A percentile compares a stretch with the other conserved stretches of the same genome.
These are phyloP conservation scores for Antrodiella citrinella DNA, from an alignment of 768 basidiomycete genomes.

Conservation along the genomic window DNA sequence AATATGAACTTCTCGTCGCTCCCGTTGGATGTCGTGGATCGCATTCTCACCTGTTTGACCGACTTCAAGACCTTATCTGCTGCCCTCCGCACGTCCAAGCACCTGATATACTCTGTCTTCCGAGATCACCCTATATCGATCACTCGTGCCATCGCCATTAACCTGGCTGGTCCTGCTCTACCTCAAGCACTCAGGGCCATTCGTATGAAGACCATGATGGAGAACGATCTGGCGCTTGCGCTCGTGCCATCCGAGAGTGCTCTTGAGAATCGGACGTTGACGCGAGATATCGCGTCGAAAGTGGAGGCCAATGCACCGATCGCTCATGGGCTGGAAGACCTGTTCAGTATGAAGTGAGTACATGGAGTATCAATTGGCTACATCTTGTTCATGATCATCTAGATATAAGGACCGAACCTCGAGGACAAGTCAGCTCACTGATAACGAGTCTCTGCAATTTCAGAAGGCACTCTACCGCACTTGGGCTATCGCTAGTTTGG, in stretches of 20 bases:
- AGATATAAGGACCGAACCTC: constrained; percentile 32
- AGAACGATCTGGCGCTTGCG: too few relatives aligned
- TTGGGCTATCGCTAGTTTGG: too few relatives aligned
- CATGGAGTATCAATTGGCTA: neutral
- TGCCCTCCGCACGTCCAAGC: constrained; percentile 14
- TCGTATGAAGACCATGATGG: too few relatives aligned
- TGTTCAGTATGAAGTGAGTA: constrained; percentile 32
- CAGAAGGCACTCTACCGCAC: constrained; percentile 23
- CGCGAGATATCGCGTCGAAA: constrained; percentile 1
- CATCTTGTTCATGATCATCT: neutral
- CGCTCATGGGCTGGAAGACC: constrained; percentile 25
- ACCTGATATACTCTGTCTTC: constrained; percentile 13
- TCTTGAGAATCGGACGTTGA: constrained; percentile 12
- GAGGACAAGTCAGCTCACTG: constrained; percentile 21
- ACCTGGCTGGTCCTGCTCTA: constrained; percentile 17
- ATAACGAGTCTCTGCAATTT: constrained; percentile 25
- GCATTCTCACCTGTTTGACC: constrained; percentile 13
- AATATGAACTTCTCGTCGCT: constrained; percentile 7
- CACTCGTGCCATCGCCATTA: constrained; percentile 14
- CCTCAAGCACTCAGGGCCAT: constrained; percentile 14
- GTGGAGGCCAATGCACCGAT: constrained; percentile 20
- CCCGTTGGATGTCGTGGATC: constrained; percentile 16
- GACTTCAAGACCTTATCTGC: constrained; percentile 18
- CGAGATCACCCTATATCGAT: constrained; percentile 16
- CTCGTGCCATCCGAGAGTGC: too few relatives aligned